Base-by-base conservation (phyloP, 805 yeast genomes). In the Saccharomyces kudriavzevii region DNA sequence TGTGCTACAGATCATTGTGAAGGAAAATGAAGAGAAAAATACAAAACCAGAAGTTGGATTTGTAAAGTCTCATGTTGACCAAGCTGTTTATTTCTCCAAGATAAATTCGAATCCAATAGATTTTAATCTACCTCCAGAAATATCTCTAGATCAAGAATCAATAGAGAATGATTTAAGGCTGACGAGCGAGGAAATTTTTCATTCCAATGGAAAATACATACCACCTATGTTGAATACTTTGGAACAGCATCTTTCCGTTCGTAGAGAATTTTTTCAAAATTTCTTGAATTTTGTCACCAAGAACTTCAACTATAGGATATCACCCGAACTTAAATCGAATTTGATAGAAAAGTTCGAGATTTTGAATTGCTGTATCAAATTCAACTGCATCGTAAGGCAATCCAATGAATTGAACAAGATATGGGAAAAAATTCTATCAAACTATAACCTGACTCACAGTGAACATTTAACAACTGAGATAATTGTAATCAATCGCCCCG, bases 1-100 rank as follows among this genome's bases (percentile, higher is more conserved):
- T 4, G 78, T 85, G 1, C 63, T 88, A 40, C 74, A 82, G 54
- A 68, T 89, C 24, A 87, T 84, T 53, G 52, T 53, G 4, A 59
- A 56, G 4, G 66, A 61, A 24, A 61, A 68, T 10, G 53, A 62
- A 9, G 57, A 57, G n/a, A 52, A 60, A 13, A 59, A 64, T 28
- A 50, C 61, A n/a, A 52, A 58, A 17, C 13, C 43, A 6, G 56
- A 60, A 4, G 30, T 56, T 4, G 56, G 74, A 3, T 75, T 83
- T 48, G 74, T 87, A 31, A 84, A 84, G 63, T 79, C 89, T 0
- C 91, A 84, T 60, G 80, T 92, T 24, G 94, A 86, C 59, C 97
- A 91, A 68, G 96, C 91, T 0, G 80, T 91, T 1, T 69, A 66
- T 52, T 85, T 84, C 61, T 87, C 81, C 57, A 77, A 81, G 1